Conservation (phyloP, 1,139 yeast genomes). For the Diutina mesorugosa region DNA sequence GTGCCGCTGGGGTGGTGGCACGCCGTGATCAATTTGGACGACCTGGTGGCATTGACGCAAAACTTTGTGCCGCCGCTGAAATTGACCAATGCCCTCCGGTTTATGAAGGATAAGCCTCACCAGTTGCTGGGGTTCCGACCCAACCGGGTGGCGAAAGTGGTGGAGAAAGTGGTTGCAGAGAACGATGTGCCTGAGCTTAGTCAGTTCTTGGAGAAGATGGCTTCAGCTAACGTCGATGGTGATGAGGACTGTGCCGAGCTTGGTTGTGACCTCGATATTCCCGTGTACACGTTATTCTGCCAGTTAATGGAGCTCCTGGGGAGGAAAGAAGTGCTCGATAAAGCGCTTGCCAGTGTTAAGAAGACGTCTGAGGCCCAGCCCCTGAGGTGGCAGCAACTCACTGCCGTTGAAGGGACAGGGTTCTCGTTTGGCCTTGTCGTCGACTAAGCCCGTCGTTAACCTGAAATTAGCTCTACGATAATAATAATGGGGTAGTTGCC, state of each 20-base stretch:
- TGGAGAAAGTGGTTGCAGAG: slow-evolving; percentile 14
- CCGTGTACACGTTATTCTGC: slow-evolving; percentile 44
- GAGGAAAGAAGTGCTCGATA: slow-evolving; percentile 15
- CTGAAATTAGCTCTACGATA: too few species aligned
- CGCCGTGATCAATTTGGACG: slow-evolving; percentile 70
- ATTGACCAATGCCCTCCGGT: slow-evolving; percentile 46
- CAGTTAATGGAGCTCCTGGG: slow-evolving; percentile 28
- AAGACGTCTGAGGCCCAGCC: neutral
- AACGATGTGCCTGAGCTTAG: slow-evolving; percentile 6
- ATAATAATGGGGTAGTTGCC: neutral
- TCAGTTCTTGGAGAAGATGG: slow-evolving; percentile 11
- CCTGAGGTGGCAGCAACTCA: neutral
- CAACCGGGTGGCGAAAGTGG: slow-evolving; percentile 29
- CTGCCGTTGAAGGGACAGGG: neutral
- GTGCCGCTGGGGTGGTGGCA: slow-evolving; percentile 99
- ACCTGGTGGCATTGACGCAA: slow-evolving; percentile 71
- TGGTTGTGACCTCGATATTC: slow-evolving; percentile 19
- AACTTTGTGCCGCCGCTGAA: slow-evolving; percentile 67
- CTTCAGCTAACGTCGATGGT: slow-evolving; percentile 10
- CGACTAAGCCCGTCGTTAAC: neutral
- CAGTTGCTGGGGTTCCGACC: slow-evolving; percentile 76
- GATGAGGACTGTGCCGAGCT: slow-evolving; percentile 34
- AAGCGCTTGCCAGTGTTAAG: slow-evolving; percentile 7
- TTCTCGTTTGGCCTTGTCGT: neutral
- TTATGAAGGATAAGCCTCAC: slow-evolving; percentile 50